A percentile compares a stretch with the other conserved stretches of the same genome.
Evolutionary conservation across 768 basidiomycete species (phyloP).

Genomic region (Psilocybe azurescens): DNA sequence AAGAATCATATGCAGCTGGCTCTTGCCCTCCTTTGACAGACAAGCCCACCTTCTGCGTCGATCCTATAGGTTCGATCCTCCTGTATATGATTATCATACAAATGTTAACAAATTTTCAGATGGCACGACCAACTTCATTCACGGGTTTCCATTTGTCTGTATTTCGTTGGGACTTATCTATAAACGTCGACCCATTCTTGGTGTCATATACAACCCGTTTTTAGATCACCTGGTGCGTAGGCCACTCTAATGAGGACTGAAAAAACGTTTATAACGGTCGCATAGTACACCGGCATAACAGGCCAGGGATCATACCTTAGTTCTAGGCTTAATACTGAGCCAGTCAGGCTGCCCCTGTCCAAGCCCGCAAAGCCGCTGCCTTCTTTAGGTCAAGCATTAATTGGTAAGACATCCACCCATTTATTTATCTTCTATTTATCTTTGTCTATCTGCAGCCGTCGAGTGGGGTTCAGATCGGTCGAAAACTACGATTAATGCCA

Average conservation of each 20-base stretch:
- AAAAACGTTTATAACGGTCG: background rate
- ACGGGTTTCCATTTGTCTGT: conserved; percentile 86
- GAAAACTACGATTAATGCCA: conserved; percentile 54
- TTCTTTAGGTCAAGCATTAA: conserved; percentile 72
- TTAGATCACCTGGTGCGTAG: conserved; percentile 74
- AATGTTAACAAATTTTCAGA: conserved; percentile 44
- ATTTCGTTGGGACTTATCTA: conserved; percentile 92
- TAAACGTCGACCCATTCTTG: conserved; percentile 80
- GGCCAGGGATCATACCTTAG: conserved; percentile 83
- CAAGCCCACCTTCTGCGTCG: conserved; percentile 93
- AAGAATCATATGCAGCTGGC: conserved; percentile 90
- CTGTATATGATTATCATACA: background rate
- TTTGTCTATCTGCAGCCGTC: conserved; percentile 48
- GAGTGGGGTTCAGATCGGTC: conserved; percentile 91
- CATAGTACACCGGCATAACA: conserved; percentile 77
- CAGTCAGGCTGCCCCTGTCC: conserved; percentile 68
- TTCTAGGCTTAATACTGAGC: conserved; percentile 44
- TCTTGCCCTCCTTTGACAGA: conserved; percentile 73
- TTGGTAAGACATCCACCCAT: conserved; percentile 49
- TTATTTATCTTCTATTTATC: background rate
- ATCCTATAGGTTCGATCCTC: conserved; percentile 78
- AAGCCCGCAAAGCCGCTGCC: conserved; percentile 62
- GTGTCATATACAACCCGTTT: conserved; percentile 95
- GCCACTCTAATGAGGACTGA: background rate
- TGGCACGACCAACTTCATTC: conserved; percentile 89